phyloP scores from a whole-genome alignment of 352 stramenopile genomes.

The Pythium graminicola region DNA sequence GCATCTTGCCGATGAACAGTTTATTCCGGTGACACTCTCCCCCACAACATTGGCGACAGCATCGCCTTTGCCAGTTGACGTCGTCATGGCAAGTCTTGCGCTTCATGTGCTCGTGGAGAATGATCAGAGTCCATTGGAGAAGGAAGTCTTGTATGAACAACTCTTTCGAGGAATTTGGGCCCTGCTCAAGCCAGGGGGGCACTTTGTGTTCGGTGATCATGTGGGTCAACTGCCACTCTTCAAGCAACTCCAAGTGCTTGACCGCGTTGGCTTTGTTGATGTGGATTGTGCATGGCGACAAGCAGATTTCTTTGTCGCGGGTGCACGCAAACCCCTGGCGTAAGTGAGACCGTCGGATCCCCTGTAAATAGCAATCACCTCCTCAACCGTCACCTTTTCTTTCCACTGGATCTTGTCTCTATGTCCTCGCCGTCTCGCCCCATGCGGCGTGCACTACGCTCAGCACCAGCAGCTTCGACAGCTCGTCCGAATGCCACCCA shows the following conservation, averaged over 20 bases:
- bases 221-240: slow-evolving; percentile 64
- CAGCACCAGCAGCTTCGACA: not conserved
- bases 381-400: not conserved
- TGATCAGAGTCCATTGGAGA: too few relatives aligned
- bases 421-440: not conserved
- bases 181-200: slow-evolving; percentile 50
- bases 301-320: slow-evolving; percentile 67
- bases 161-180: slow-evolving; percentile 51
- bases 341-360: not conserved
- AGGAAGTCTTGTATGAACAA: slow-evolving; percentile 36
- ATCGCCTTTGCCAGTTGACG: slow-evolving; percentile 31
- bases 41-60: slow-evolving; percentile 22
- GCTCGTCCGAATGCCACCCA: not conserved
- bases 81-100: slow-evolving; percentile 58
- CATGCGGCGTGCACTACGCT: not conserved
- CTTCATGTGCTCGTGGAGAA: slow-evolving; percentile 61
- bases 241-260: slow-evolving; percentile 48
- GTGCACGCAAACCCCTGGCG: slow-evolving; percentile 33
- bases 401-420: not conserved
- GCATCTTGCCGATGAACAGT: slow-evolving; percentile 24
- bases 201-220: slow-evolving; percentile 67
- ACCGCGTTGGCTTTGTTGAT: slow-evolving; percentile 57
- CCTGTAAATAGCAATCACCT: too few relatives aligned
- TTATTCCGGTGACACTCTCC: slow-evolving; percentile 20
- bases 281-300: slow-evolving; percentile 72